Evolutionary conservation across 768 basidiomycete species (phyloP).

Genomic region (Saitozyma sp.): DNA sequence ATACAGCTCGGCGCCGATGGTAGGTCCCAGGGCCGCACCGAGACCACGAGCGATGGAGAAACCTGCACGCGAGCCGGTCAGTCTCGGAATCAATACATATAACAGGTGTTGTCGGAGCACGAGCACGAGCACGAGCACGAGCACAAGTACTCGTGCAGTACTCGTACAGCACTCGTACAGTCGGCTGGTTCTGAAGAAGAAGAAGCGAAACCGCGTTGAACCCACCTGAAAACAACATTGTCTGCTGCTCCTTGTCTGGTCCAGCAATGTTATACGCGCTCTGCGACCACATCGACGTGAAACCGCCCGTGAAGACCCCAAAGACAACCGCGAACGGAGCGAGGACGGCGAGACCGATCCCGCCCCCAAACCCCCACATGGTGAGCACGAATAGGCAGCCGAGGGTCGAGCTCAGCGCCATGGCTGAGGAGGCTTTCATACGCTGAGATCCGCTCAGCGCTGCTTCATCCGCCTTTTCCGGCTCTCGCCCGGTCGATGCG

Average conservation of each 20-base stretch:
- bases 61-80: slow-evolving; percentile 3
- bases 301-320: slow-evolving; percentile 25
- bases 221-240: slow-evolving; percentile 7
- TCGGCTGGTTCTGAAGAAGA: neutral
- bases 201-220: neutral
- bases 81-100: too few species aligned
- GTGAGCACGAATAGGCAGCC: slow-evolving; percentile 25
- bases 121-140: too few species aligned
- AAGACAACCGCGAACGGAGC: slow-evolving; percentile 28
- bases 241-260: slow-evolving; percentile 28
- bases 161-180: too few species aligned
- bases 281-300: slow-evolving; percentile 34
- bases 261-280: slow-evolving; percentile 23
- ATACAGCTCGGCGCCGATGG: slow-evolving; percentile 22
- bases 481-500: too few species aligned
- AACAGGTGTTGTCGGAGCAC: too few species aligned
- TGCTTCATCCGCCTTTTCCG: too few species aligned
- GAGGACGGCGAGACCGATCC: slow-evolving; percentile 18
- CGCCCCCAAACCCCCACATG: slow-evolving; percentile 26
- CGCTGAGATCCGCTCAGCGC: slow-evolving; percentile 6
- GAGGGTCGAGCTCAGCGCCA: slow-evolving; percentile 22
- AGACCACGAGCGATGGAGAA: slow-evolving; percentile 28
- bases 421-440: slow-evolving; percentile 23
- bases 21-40: slow-evolving; percentile 27
- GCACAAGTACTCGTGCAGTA: too few species aligned